Base-by-base conservation (phyloP, 768 basidiomycete species). In the Royoungia palumana region DNA sequence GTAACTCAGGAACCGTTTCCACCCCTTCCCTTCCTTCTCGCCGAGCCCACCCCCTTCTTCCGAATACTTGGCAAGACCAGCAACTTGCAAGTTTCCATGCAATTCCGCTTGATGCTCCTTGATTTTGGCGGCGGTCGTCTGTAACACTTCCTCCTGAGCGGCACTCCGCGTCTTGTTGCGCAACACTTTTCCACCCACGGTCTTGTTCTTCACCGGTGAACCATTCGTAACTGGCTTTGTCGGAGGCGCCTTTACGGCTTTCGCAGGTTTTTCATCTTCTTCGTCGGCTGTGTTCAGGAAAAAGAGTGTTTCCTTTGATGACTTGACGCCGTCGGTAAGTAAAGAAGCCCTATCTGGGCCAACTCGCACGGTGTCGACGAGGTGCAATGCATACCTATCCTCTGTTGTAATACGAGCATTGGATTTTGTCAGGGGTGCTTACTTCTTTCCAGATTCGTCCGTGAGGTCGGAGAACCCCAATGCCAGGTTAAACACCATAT, bases 1-100 rank as follows among this genome's bases (percentile, higher is more conserved):
- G 70, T 97, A 99, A 59, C 93, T 95, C 72, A 92, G 92, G 73
- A 95, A 98, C 53, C 85, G 82, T 66, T 94, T 95, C 87, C 94
- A 94, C 13, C 83, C 81, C 66, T 98, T 97, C 32, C 90, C 91
- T 61, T 94, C 86, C 58, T 90, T 92, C 13, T 85, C 87, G 35
- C 79, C 79, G 19, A 74, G 72, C 0, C 81, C 89, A 28, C 79
- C 84, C 7, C 85, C 89, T 47, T 85, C 87, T 59, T 90, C 89
- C 1, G 89, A 87, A 64, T 83, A 96, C 62, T 81, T 86, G 50
- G 85, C 79, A 35, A 97, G 61, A 14, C 95, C 96, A 36, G 87
- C 86, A 2, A 75, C 66, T 60, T 96, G 93, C 37, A 94, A 69
- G 54, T 76, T 76, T 28, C 74, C 73, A 57, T 94, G 95, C 22